phyloP scores from a whole-genome alignment of 208 protist genomes.

The Trypanosoma scelopori region DNA sequence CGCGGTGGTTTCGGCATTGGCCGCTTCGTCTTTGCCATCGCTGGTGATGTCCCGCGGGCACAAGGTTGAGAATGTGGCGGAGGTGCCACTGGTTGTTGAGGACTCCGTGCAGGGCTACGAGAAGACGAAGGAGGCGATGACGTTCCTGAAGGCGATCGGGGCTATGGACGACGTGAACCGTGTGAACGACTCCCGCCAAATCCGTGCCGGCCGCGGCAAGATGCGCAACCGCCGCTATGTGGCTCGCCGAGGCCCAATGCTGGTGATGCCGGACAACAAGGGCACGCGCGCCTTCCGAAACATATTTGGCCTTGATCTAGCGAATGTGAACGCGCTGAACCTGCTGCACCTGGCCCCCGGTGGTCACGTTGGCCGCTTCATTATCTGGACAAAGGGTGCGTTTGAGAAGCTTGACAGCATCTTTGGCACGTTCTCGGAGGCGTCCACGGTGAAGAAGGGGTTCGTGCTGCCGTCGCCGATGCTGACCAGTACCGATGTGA shows the following conservation, averaged over 20 bases:
- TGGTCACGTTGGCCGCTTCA: conserved; percentile 98
- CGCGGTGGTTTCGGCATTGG: conserved; percentile 97
- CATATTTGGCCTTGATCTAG: conserved; percentile 96
- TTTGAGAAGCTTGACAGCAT: conserved; percentile 97
- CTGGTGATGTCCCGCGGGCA: conserved; percentile 99
- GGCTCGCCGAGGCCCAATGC: conserved; percentile 94
- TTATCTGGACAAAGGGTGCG: conserved; percentile 99
- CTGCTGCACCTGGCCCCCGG: conserved; percentile 99
- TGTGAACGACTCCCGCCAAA: conserved; percentile 82
- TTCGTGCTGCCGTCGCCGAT: conserved; percentile 69
- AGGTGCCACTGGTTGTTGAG: conserved; percentile 97
- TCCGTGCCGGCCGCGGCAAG: conserved; percentile 97
- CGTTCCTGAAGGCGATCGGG: conserved; percentile 91
- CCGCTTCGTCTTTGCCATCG: conserved; percentile 95
- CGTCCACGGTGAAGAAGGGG: conserved; percentile 89
- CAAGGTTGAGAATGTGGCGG: conserved; percentile 92
- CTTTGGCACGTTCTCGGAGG: conserved; percentile 92
- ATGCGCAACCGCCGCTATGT: conserved; percentile 97
- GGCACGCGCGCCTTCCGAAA: conserved; percentile 95
- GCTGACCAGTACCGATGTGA: conserved; percentile 76
- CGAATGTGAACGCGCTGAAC: conserved; percentile 94
- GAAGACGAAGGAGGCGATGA: conserved; percentile 97
- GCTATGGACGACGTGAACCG: conserved; percentile 96
- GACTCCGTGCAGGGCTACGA: conserved; percentile 85
- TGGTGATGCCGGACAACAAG: conserved; percentile 94